Base-by-base conservation (phyloP, 345 rosid species). In the Cardamine occulta region DNA sequence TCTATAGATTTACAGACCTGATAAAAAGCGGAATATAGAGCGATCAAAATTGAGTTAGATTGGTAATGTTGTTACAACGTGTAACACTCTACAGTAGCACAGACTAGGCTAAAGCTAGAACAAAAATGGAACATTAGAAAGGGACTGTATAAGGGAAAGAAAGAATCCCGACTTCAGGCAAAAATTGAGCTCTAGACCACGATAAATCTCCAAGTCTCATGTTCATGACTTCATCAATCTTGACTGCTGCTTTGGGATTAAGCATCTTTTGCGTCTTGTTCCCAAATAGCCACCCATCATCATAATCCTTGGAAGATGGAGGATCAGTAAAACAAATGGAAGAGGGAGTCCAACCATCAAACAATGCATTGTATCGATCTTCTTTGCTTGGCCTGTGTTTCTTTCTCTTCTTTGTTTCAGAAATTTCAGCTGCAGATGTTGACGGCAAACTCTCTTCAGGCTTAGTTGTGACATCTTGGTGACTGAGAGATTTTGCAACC, bases 81-180 rank as follows among this genome's bases (percentile, higher is more conserved):
- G 57, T 51, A 4, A 26, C 32, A 75, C 70, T 70, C 35, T 62
- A 76, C 70, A 70, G 40, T 49, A 61, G 40, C 42, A 70, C 75
- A 76, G 26, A 14, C 26, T 31, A 55, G 1, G 42, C 67, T 48
- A 35, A 23, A 21, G 51, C 31, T 52, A 66, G 31, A 74, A 8
- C 8, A 29, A 68, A 24, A 54, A 5, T 28, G 8, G 29, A 13
- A 3, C 23, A 29, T 72, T 52, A 94, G 19, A 88, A 89, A 1
- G 87, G 90, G n/a, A 86, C 63, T 4, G 96, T 68, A 18, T 79
- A 91, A 0, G 98, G 97, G 67, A 91, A 66, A 0, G 92, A 86
- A 44, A 73, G 80, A n/a, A 90, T 49, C 61, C 82, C 91, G 0
- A 75, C 91, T 17, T 74, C 82, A 0, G 80, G 47, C 78, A 88